Evolutionary conservation across 208 protist genomes (phyloP).

Genomic region (Strigomonas galati): DNA sequence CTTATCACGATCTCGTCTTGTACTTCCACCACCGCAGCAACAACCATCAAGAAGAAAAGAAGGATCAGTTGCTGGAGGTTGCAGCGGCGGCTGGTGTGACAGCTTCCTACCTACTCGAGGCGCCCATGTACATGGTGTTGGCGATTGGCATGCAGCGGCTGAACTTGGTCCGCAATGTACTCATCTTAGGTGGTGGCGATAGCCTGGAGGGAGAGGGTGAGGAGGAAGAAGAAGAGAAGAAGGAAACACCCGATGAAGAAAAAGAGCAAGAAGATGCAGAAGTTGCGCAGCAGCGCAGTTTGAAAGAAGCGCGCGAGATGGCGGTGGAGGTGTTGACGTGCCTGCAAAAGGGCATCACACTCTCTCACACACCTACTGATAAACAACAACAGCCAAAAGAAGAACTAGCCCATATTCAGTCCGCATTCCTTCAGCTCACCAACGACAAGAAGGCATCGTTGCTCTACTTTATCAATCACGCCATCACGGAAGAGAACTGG

Average conservation of each 20-base stretch:
- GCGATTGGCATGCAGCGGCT: constrained; percentile 31
- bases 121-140: constrained; percentile 6
- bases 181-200: not conserved
- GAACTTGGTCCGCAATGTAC: constrained; percentile 16
- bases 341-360: not conserved
- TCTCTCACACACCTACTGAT: no score
- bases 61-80: no score
- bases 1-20: constrained; percentile 16
- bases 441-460: no score
- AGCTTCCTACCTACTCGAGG: not conserved
- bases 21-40: constrained; percentile 1
- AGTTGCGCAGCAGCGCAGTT: no score
- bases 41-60: no score
- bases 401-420: not conserved
- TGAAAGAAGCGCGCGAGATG: constrained; percentile 30
- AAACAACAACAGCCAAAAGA: not conserved
- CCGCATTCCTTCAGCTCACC: no score
- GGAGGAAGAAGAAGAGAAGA: constrained; percentile 4
- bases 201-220: not conserved
- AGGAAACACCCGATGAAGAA: no score
- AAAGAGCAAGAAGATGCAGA: no score
- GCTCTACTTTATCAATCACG: constrained; percentile 4
- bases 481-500: constrained; percentile 59
- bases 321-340: constrained; percentile 38
- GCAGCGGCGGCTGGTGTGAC: not conserved